Evolutionary conservation across 768 basidiomycete genomes (phyloP), one percentile per base, ranked within the genome.

Genomic region (Nidula microcarpa): DNA sequence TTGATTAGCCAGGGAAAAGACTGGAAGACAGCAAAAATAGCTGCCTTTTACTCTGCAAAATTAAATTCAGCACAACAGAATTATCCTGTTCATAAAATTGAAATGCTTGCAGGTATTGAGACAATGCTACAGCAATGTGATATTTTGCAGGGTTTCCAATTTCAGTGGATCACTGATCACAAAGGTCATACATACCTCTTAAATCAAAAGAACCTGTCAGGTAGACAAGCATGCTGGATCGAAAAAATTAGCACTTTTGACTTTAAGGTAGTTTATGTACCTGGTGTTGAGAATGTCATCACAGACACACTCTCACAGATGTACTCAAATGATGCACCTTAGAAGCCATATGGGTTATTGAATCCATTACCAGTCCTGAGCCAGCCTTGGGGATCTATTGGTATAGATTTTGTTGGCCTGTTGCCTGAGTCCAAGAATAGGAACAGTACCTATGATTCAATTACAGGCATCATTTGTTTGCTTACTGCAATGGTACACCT

Each of bases 1-100:
- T 55, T 62, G 17, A 43, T 67, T 4, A 58, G 53, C 30, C 66
- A 68, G 49, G 65, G 63, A 0, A 34, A 55, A 11, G 54, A 63
- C n/a, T 62, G 64, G 50, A 61, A 67, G 11, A 57, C 53, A 0
- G 63, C 71, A 2, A 58, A 63, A 7, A 67, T 73, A 0, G 67
- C 65, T 43, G 54, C 66, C 43, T 64, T 66, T 54, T 55, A 67
- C 58, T 76, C 57, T 1, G 52, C 45, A 30, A 68, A 63, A 35
- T 62, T 66, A 33, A 67, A 61, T 47, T 53, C 55, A 18, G 67
- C 71, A 0, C 59, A 62, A 44, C 57, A 43, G 17, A 68, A 71
- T 34, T 74, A 75, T 43, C 67, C 69, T 14, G 71, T 72, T 1
- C 66, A 67, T 37, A 69, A 74, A 54, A 60, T 66, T 8, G 70